Evolutionary conservation across 2,329 filamentous ascomycete genomes (phyloP), one percentile per base, ranked within the genome.

Genomic region (Myriosclerotinia curreyana): DNA sequence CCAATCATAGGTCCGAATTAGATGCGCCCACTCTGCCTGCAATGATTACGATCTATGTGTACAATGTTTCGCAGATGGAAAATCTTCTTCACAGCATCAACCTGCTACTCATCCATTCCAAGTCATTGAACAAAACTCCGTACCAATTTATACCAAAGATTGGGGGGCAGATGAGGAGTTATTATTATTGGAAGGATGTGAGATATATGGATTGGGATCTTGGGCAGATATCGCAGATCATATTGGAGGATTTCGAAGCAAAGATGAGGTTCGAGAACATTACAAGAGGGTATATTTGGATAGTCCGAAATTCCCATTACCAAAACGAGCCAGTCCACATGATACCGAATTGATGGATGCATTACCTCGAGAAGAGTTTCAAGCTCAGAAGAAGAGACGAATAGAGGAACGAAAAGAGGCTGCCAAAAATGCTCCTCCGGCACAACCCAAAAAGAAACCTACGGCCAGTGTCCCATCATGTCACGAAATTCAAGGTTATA

Each of bases 151-250:
- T 73, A 89, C 93, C 69, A 84, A 86, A 65, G 93, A 96, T 74
- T 99, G 95, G 95, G 95, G 95, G 60, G 95, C 95, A 31, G 95
- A 99, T 74, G 95, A 99, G 75, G 95, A 99, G 76, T 78, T 98
- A n/a, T 79, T 98, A 6, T 79, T 99, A 61, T 79, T 99, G 0
- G 95, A 99, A 78, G 95, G 95, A 28, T 92, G 92, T 14, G 95
- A 99, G 77, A 96, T 92, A 65, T 99, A 99, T 74, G 95, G 95
- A 0, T 80, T 99, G 58, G 95, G 95, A 3, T 98, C 94, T 28
- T 99, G 95, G 94, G 92, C 93, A 48, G 95, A 99, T 73, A 96
- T 99, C 67, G 93, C 95, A 46, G 94, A 99, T 76, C 95, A 99
- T 76, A 98, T 99, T 71, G 95, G 95, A 60, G 95, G 95, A 14